These are phyloP conservation scores for Shiraia sp. DNA, from an alignment of 2,329 filamentous ascomycete genomes.

Conservation along the genomic window DNA sequence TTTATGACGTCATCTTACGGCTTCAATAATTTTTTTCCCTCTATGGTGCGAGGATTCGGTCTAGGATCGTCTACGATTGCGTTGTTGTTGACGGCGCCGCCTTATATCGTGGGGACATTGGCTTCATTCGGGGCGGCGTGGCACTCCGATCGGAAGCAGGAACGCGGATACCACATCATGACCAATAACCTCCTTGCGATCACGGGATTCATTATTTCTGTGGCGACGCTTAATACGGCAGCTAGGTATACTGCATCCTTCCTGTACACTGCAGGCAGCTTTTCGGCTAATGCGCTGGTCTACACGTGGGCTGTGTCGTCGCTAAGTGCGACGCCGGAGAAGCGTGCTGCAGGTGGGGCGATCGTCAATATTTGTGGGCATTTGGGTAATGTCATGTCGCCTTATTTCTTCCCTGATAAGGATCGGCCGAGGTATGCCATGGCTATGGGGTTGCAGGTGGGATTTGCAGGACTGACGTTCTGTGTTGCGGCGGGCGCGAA, in stretches of 20 bases:
- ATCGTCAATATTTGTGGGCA: constrained; percentile 46
- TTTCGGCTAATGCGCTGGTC: constrained; percentile 42
- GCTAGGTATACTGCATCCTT: constrained; percentile 30
- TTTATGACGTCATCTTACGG: constrained; percentile 12
- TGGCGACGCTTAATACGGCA: constrained; percentile 13
- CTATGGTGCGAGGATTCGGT: constrained; percentile 13
- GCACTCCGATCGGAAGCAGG: constrained; percentile 11
- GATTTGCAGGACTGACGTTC: constrained; percentile 13
- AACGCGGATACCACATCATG: constrained; percentile 17
- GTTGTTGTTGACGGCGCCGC: constrained; percentile 13
- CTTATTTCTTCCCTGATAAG: constrained; percentile 43
- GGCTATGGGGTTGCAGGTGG: constrained; percentile 20
- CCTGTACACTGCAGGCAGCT: constrained; percentile 39
- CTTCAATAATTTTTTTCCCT: constrained; percentile 17
- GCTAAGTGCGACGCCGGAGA: constrained; percentile 45
- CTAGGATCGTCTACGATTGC: constrained; percentile 12
- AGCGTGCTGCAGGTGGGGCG: constrained; percentile 42
- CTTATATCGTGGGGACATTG: constrained; percentile 13
- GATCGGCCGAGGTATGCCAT: constrained; percentile 15
- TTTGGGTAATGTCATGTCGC: constrained; percentile 46
- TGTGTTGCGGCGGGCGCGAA: constrained; percentile 10
- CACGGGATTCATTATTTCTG: constrained; percentile 19
- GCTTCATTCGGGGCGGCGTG: constrained; percentile 15
- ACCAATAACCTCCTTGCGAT: constrained; percentile 10
- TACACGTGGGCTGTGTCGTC: constrained; percentile 43